phyloP scores from a whole-genome alignment of 257 asterid genomes.

The Linaria vulgaris region DNA sequence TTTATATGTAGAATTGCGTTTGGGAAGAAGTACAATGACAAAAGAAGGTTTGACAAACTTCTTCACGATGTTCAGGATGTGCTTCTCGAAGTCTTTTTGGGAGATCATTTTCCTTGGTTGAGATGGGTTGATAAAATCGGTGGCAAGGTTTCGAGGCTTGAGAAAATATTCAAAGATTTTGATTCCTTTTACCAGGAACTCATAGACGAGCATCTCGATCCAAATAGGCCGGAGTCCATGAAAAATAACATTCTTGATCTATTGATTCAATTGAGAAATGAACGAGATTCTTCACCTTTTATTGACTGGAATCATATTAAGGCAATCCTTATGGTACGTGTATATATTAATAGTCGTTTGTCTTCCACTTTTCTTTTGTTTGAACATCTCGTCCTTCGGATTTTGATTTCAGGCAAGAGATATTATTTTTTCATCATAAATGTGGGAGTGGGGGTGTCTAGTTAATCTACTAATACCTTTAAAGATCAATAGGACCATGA shows the following conservation, averaged over 20 bases:
- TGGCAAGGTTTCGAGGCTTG: constrained; percentile 24
- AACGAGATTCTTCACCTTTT: neutral
- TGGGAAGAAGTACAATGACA: constrained; percentile 23
- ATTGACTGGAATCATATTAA: constrained; percentile 39
- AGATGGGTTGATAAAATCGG: constrained; percentile 31
- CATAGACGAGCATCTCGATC: constrained; percentile 36
- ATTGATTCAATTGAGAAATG: constrained; percentile 31
- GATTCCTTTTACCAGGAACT: constrained; percentile 30
- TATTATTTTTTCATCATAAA: no score
- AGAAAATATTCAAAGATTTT: constrained; percentile 22
- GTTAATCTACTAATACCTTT: no score
- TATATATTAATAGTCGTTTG: no score
- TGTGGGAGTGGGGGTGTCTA: no score
- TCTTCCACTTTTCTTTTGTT: no score
- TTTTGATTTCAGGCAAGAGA: no score
- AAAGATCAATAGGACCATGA: no score
- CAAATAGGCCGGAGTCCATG: neutral
- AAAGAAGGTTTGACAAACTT: constrained; percentile 21
- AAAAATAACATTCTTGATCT: constrained; percentile 37
- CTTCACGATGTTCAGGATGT: constrained; percentile 12
- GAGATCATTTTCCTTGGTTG: constrained; percentile 33
- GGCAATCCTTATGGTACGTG: no score
- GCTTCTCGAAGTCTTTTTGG: constrained; percentile 21
- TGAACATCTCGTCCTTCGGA: no score
- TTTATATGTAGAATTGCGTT: constrained; percentile 22